A percentile compares a stretch with the other conserved stretches of the same genome.
phyloP scores from a whole-genome alignment of 495 filamentous ascomycete species.

The Neurospora africana region DNA sequence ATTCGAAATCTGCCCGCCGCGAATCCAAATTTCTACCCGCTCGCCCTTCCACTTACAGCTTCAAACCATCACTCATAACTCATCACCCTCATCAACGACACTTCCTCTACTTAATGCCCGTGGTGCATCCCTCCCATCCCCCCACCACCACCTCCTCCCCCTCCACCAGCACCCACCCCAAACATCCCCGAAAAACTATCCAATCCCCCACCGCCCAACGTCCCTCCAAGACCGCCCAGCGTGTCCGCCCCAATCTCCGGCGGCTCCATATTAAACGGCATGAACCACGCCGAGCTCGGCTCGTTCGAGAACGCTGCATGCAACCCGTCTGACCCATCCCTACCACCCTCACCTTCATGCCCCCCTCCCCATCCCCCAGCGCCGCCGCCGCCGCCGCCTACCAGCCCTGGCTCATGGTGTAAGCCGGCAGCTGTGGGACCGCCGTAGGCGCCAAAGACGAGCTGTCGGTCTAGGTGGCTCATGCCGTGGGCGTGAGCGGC shows the following conservation, averaged over 20 bases:
- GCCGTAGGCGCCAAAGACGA: constrained; percentile 69
- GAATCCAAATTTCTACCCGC: background rate
- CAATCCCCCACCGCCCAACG: constrained; percentile 23
- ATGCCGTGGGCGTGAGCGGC: constrained; percentile 32
- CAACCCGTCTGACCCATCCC: constrained; percentile 2
- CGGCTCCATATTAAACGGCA: constrained; percentile 88
- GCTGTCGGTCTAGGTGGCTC: constrained; percentile 62
- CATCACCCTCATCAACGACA: background rate
- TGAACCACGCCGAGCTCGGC: constrained; percentile 76
- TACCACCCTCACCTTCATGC: background rate
- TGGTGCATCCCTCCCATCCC: constrained; percentile 19
- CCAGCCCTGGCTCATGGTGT: constrained; percentile 7
- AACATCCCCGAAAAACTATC: constrained; percentile 33
- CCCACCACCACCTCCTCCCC: constrained; percentile 6
- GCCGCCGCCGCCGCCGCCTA: constrained; percentile 14
- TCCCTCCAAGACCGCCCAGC: constrained; percentile 6
- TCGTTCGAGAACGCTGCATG: constrained; percentile 25
- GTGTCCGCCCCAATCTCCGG: constrained; percentile 47
- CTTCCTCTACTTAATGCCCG: constrained; percentile 7
- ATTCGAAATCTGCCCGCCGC: background rate
- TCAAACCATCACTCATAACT: background rate
- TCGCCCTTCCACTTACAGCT: background rate
- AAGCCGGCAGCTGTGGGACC: constrained; percentile 13
- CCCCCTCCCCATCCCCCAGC: constrained; percentile 5
- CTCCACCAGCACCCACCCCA: constrained; percentile 19